Percentiles rank a stretch among this genome's conserved stretches.
Conservation (phyloP, 2,329 filamentous ascomycete species). For the Bertia moriformis region DNA sequence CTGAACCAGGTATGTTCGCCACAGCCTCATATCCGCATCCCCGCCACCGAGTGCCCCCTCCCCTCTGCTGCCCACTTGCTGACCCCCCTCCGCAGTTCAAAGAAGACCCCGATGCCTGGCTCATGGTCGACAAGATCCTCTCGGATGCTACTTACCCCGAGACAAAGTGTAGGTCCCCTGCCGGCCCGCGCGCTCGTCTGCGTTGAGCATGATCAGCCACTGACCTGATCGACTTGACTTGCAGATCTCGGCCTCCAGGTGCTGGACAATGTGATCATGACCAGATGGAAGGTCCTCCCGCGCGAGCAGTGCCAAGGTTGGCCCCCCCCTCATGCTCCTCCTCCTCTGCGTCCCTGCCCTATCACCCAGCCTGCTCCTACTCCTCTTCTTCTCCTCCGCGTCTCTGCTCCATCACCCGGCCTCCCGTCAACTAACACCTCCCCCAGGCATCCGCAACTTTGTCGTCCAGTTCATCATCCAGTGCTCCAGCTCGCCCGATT, state of each 20-base stretch:
- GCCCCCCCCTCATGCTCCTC: conserved; percentile 11
- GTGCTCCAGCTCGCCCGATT: conserved; percentile 79
- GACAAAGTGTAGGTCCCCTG: conserved; percentile 72
- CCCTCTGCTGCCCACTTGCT: conserved; percentile 2
- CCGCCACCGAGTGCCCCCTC: too few species aligned
- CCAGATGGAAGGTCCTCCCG: conserved; percentile 94
- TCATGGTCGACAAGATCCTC: conserved; percentile 92
- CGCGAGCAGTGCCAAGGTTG: conserved; percentile 86
- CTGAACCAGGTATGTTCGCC: conserved; percentile 66
- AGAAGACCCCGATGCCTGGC: conserved; percentile 95
- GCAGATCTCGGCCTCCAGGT: conserved; percentile 86
- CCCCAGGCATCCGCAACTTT: conserved; percentile 87
- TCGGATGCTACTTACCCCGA: conserved; percentile 84
- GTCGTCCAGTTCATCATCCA: conserved; percentile 98
- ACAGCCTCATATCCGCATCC: conserved; percentile 4
- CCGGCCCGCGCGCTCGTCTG: conserved; percentile 1
- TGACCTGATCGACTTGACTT: background rate
- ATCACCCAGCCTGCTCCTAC: conserved; percentile 2
- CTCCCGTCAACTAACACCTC: too few species aligned
- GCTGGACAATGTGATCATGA: conserved; percentile 95
- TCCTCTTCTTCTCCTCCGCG: conserved; percentile 1
- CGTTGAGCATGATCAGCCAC: conserved; percentile 1
- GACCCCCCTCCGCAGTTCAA: conserved; percentile 57
- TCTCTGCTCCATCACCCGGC: conserved; percentile 9
- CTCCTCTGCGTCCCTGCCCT: conserved; percentile 1